Base-by-base conservation (phyloP, 495 filamentous ascomycete species). In the Neurospora sp. region DNA sequence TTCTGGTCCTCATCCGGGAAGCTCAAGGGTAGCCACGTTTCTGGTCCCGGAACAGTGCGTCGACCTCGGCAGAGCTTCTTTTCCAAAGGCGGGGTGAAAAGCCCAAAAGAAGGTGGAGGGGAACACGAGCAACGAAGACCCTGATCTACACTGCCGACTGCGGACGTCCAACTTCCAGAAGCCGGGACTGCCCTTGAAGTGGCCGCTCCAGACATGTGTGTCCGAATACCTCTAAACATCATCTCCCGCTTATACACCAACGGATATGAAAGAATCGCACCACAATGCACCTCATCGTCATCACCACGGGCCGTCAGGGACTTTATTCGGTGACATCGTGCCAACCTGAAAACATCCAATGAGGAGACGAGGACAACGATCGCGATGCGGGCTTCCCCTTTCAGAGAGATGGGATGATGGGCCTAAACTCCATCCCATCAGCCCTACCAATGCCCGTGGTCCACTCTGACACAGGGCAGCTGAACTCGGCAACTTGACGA, bases 341-440 rank as follows among this genome's bases (percentile, higher is more conserved):
- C 22, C 22, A 0, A 31, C 22, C 3, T 3, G 0, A 61, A 16
- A 31, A 27, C 22, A 8, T 16, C 53, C 53, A 61, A 61, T 61
- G 12, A 31, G 12, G 12, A 16, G 12, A 14, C 22, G 22, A 61
- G 53, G 22, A 31, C 53, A 61, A 6, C 53, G 48, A 59, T 59
- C 22, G 22, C 48, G 48, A 59, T 59, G 48, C 48, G 31, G 12
- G 3, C 22, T 22, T 59, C 48, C 48, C 48, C 48, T 59, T 59
- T 59, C 48, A 31, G 48, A 59, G 48, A 59, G 48, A 59, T 16
- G 48, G 48, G 48, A 59, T 31, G 48, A 59, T 22, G 48, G 48
- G 5, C 22, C 48, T 31, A 46, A 38, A 70, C 69, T 53, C 38
- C 40, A 53, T 53, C 61, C 68, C 72, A 48, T 70, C 72, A 73